phyloP scores from a whole-genome alignment of 2,329 filamentous ascomycete species.

The Trichoderma arundinaceum region DNA sequence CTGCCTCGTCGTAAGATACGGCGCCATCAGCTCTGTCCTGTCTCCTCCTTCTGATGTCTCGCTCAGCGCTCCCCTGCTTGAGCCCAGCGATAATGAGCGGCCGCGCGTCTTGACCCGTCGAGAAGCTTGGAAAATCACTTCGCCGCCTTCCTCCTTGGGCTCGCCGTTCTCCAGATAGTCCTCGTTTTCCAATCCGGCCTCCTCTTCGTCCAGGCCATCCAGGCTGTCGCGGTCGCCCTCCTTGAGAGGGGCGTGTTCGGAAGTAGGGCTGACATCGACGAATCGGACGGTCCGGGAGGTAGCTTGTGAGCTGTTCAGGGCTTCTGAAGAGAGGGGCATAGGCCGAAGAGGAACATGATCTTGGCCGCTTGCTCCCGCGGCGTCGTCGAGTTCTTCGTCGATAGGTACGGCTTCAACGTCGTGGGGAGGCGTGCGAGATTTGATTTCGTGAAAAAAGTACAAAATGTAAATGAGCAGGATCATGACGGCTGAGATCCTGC shows the following conservation, averaged over 20 bases:
- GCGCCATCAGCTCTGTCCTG: slow-evolving; percentile 31
- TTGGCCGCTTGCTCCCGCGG: neutral
- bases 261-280: slow-evolving; percentile 35
- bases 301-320: neutral
- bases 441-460: slow-evolving; percentile 79
- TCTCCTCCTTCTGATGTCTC: slow-evolving; percentile 36
- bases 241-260: slow-evolving; percentile 12
- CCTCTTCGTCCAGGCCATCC: neutral
- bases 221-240: slow-evolving; percentile 30
- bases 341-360: neutral
- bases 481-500: slow-evolving; percentile 77
- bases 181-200: slow-evolving; percentile 10
- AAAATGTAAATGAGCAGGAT: slow-evolving; percentile 73
- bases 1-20: slow-evolving; percentile 35
- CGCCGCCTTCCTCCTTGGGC: slow-evolving; percentile 9
- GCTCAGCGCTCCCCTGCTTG: slow-evolving; percentile 35
- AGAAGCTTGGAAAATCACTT: slow-evolving; percentile 35
- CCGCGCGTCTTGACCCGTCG: slow-evolving; percentile 36
- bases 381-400: slow-evolving; percentile 18
- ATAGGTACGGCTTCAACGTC: slow-evolving; percentile 1
- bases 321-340: neutral
- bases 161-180: slow-evolving; percentile 29
- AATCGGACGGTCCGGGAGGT: slow-evolving; percentile 42
- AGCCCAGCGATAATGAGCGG: slow-evolving; percentile 39
- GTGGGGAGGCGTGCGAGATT: slow-evolving; percentile 52